phyloP scores from a whole-genome alignment of 2,329 filamentous ascomycete genomes.

The Ceratocystis albifundus region DNA sequence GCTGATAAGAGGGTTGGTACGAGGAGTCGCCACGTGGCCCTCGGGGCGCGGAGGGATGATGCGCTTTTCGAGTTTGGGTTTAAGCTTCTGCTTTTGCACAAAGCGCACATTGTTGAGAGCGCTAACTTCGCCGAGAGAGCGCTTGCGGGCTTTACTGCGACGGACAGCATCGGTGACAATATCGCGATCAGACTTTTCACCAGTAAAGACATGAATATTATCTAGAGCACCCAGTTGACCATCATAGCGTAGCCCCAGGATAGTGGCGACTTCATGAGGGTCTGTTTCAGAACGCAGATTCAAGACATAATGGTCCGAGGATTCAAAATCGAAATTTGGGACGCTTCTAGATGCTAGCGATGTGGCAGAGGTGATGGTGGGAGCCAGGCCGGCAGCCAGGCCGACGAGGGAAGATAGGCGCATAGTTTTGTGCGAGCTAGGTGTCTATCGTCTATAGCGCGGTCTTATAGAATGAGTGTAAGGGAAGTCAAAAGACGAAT shows the following conservation, averaged over 20 bases:
- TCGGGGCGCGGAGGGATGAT: conserved; percentile 34
- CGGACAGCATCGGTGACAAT: conserved; percentile 33
- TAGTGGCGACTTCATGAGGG: conserved; percentile 57
- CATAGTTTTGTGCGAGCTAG: conserved; percentile 31
- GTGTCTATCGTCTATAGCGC: background rate
- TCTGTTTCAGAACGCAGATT: conserved; percentile 58
- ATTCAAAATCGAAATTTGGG: conserved; percentile 48
- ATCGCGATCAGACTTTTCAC: conserved; percentile 51
- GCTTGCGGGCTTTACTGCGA: conserved; percentile 45
- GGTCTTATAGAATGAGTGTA: background rate
- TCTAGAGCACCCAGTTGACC: conserved; percentile 66
- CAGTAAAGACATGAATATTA: conserved; percentile 75
- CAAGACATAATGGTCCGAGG: conserved; percentile 86
- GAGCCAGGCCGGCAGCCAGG: conserved; percentile 41
- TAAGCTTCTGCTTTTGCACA: conserved; percentile 58
- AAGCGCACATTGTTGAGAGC: conserved; percentile 64
- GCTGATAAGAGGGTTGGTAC: conserved; percentile 25
- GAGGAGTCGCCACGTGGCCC: conserved; percentile 24
- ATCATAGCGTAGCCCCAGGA: conserved; percentile 67
- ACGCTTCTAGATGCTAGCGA: conserved; percentile 37
- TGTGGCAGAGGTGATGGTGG: conserved; percentile 37
- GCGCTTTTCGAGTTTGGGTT: conserved; percentile 41
- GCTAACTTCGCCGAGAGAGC: conserved; percentile 41
- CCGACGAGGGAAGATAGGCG: conserved; percentile 43
- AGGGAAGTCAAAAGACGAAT: background rate